A percentile compares a stretch with the other conserved stretches of the same genome.
Conservation (phyloP, 2,329 filamentous ascomycete genomes). For the Exophiala calicioides region DNA sequence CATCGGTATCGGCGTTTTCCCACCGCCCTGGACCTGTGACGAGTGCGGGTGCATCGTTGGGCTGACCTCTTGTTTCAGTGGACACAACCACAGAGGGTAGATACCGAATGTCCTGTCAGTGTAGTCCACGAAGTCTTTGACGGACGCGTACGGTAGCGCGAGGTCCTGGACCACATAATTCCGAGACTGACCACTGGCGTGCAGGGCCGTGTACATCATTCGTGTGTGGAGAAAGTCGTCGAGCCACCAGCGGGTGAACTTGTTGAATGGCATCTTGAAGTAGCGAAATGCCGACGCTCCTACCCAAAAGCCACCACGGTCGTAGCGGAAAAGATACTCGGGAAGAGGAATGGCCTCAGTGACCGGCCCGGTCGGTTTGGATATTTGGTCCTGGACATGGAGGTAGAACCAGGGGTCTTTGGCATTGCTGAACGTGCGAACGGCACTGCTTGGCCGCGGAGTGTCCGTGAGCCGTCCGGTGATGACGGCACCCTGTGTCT, state of each 20-base stretch:
- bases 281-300: conserved; percentile 58
- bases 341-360: conserved; percentile 48
- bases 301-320: conserved; percentile 62
- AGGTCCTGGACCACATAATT: conserved; percentile 63
- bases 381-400: conserved; percentile 51
- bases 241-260: conserved; percentile 56
- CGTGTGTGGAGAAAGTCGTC: conserved; percentile 61
- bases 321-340: conserved; percentile 60
- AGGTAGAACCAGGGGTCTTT: conserved; percentile 74
- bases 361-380: conserved; percentile 10
- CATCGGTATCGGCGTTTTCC: conserved; percentile 43
- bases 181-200: conserved; percentile 54
- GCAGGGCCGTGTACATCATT: conserved; percentile 61
- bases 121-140: conserved; percentile 53
- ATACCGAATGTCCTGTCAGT: conserved; percentile 47
- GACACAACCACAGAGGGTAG: conserved; percentile 63
- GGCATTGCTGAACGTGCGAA: conserved; percentile 56
- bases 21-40: conserved; percentile 27
- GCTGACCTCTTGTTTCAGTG: conserved; percentile 41
- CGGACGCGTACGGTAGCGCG: conserved; percentile 54
- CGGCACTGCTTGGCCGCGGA: conserved; percentile 36
- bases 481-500: conserved; percentile 59
- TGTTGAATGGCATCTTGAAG: conserved; percentile 59
- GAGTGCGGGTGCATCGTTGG: conserved; percentile 38
- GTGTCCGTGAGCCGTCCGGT: conserved; percentile 60